Evolutionary conservation across 73 alveolate genomes (phyloP).

Genomic region (Blepharisma stoltei): DNA sequence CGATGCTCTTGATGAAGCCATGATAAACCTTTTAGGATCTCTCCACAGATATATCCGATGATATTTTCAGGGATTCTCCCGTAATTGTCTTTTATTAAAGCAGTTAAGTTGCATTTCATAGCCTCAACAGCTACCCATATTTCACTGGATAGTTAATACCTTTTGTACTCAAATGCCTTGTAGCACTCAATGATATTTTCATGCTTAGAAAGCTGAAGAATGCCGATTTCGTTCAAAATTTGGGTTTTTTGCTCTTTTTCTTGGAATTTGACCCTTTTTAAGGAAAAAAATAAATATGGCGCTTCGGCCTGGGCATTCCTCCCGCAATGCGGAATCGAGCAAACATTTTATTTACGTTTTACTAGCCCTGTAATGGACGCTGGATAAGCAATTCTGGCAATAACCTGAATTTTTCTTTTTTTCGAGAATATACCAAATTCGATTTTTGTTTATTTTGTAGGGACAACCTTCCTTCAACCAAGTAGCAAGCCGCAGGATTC

Average conservation of each 20-base stretch:
- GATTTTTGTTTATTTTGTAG: background rate
- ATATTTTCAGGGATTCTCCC: constrained; percentile 32
- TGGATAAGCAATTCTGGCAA: background rate
- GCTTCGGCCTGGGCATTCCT: background rate
- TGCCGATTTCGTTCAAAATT: constrained; percentile 9
- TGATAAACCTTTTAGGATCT: constrained; percentile 43
- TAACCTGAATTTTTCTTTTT: background rate
- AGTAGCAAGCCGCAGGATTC: no score
- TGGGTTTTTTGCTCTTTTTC: background rate
- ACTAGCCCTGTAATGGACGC: background rate
- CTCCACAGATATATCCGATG: constrained; percentile 41
- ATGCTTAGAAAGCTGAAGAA: background rate
- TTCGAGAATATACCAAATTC: background rate
- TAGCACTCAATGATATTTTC: background rate
- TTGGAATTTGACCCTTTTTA: background rate
- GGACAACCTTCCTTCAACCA: no score
- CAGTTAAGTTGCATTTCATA: background rate
- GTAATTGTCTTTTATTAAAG: background rate
- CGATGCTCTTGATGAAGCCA: constrained; percentile 43
- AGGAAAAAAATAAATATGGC: background rate
- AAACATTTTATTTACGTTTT: no score
- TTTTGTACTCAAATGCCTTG: background rate
- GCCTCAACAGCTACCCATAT: background rate
- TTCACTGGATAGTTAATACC: background rate
- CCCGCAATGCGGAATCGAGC: background rate